Percentiles rank a stretch among this genome's conserved stretches.
These are phyloP conservation scores for Sporothrix pallida DNA, from an alignment of 2,329 filamentous ascomycete species.

Conservation along the genomic window DNA sequence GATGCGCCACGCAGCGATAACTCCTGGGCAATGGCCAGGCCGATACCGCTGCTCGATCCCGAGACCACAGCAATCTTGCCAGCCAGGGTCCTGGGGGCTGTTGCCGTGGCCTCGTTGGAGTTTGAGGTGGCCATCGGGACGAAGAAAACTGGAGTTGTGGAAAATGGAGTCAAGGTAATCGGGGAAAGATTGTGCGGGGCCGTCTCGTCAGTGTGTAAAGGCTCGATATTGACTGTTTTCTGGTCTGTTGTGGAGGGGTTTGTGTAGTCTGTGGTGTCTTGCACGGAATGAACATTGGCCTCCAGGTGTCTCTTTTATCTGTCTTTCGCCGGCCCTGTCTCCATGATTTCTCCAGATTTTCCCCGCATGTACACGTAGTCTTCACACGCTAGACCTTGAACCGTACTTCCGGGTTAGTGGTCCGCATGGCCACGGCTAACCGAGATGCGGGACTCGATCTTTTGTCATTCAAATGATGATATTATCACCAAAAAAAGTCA, in stretches of 20 bases:
- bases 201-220: no score
- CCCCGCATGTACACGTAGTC: neutral
- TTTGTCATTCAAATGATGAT: no score
- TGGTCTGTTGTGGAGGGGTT: neutral
- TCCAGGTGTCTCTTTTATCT: neutral
- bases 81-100: conserved; percentile 32
- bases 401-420: neutral
- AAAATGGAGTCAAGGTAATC: neutral
- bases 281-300: neutral
- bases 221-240: no score
- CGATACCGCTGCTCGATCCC: conserved; percentile 53
- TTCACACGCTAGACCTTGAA: neutral
- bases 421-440: neutral
- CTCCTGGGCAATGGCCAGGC: conserved; percentile 52
- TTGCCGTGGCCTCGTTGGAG: neutral
- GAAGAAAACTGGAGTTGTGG: neutral
- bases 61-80: conserved; percentile 60
- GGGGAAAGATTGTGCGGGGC: no score
- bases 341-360: neutral
- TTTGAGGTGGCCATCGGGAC: neutral
- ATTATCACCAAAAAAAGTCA: no score
- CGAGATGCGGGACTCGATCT: neutral
- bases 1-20: conserved; percentile 53
- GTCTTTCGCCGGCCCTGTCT: neutral
- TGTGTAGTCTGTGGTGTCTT: no score